Evolutionary conservation across 371 early-diverging fungal species (phyloP).

Genomic region (Circinella umbellata): DNA sequence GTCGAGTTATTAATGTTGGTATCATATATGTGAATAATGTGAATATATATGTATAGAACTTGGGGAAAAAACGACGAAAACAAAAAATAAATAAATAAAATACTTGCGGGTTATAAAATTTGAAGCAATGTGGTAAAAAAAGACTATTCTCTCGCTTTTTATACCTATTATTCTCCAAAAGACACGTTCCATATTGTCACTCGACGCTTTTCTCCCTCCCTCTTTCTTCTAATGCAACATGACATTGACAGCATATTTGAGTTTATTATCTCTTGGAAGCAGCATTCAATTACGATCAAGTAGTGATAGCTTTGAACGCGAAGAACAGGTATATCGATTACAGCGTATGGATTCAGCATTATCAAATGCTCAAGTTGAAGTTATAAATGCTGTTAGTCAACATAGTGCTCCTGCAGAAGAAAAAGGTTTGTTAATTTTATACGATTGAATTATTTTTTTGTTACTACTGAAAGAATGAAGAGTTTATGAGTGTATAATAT

Average conservation of each 20-base stretch:
- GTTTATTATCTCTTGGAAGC: constrained; percentile 39
- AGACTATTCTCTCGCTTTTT: too few relatives aligned
- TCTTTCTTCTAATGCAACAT: constrained; percentile 17
- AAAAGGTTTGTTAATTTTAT: constrained; percentile 35
- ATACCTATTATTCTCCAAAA: too few relatives aligned
- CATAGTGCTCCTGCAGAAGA: constrained; percentile 35
- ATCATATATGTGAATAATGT: too few relatives aligned
- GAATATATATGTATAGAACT: too few relatives aligned
- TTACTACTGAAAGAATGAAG: background rate
- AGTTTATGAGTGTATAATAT: background rate
- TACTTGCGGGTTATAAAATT: too few relatives aligned
- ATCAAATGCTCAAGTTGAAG: constrained; percentile 31
- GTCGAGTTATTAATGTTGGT: too few relatives aligned
- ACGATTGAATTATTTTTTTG: too few relatives aligned
- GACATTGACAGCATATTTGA: constrained; percentile 46
- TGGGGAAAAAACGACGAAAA: too few relatives aligned
- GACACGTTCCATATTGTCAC: too few relatives aligned
- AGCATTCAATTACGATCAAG: constrained; percentile 28
- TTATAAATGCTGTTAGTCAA: constrained; percentile 37
- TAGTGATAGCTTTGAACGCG: constrained; percentile 23
- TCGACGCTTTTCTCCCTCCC: too few relatives aligned
- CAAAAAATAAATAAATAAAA: too few relatives aligned
- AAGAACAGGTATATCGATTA: constrained; percentile 24
- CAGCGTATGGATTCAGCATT: constrained; percentile 28
- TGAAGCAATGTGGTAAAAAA: too few relatives aligned